phyloP scores from a whole-genome alignment of 2,329 filamentous ascomycete species.

The Arthrobotrys entomopaga region DNA sequence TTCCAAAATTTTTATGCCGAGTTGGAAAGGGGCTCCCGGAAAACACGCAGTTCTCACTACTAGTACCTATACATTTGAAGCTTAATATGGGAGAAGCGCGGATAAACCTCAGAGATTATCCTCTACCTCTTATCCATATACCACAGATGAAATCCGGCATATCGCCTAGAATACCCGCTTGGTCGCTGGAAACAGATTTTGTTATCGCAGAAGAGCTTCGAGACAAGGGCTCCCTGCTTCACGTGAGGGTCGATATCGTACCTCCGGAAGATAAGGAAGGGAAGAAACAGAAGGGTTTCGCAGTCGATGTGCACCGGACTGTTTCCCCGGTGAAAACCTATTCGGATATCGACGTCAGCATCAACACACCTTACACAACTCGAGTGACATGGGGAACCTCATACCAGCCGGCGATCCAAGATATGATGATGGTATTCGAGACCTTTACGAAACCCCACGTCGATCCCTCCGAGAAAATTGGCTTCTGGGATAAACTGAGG shows the following conservation, averaged over 20 bases:
- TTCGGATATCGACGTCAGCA: slow-evolving; percentile 88
- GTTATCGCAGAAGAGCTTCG: slow-evolving; percentile 95
- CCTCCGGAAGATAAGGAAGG: slow-evolving; percentile 72
- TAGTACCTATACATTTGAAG: slow-evolving; percentile 88
- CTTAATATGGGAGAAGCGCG: slow-evolving; percentile 90
- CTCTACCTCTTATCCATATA: slow-evolving; percentile 88
- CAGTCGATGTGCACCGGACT: slow-evolving; percentile 86
- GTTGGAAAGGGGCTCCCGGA: slow-evolving; percentile 97
- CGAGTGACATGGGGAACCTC: slow-evolving; percentile 97
- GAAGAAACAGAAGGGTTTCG: slow-evolving; percentile 72
- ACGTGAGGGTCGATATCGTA: slow-evolving; percentile 84
- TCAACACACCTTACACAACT: slow-evolving; percentile 91
- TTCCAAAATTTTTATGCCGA: slow-evolving; percentile 83
- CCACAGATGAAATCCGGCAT: slow-evolving; percentile 83
- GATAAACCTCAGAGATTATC: slow-evolving; percentile 90
- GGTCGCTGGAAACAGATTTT: slow-evolving; percentile 88
- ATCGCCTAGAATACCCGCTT: slow-evolving; percentile 79
- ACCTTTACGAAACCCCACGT: slow-evolving; percentile 96
- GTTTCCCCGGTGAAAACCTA: slow-evolving; percentile 96
- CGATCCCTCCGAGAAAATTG: slow-evolving; percentile 90
- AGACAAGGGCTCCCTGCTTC: slow-evolving; percentile 79
- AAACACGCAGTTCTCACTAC: slow-evolving; percentile 87
- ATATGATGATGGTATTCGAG: slow-evolving; percentile 99
- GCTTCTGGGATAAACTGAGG: slow-evolving; percentile 98
- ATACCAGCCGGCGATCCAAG: slow-evolving; percentile 96